Evolutionary conservation across 352 stramenopile species (phyloP), one percentile per base, ranked within the genome.

Genomic region (Globisporangium mamillatum): DNA sequence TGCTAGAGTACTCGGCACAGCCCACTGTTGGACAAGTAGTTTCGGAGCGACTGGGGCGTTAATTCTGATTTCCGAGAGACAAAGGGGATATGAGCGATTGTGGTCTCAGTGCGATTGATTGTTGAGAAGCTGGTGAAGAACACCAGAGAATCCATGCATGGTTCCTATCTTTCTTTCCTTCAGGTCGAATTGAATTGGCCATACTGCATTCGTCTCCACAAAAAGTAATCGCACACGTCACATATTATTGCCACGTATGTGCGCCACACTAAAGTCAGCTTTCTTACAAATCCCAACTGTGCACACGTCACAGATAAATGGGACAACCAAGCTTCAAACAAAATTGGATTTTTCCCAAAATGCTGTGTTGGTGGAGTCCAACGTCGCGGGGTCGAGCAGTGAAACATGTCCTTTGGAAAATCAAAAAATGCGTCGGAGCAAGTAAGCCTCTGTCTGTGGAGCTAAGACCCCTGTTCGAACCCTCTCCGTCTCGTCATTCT

Each of bases 251-350:
- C 4, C 36, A 18, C 36, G 36, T 18, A n/a, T n/a, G 38, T 64
- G 64, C 22, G 12, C n/a, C 64, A 61, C 38, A 61, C 36, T 0
- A 38, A 12, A 7, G 29, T 10, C 5, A 20, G 29, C 2, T 10
- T 5, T 0, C 24, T 16, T 77, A 75, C 61, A 66, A 72, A 53
- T 0, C 3, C 0, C 69, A 71, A 68, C 38, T 62, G 3, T 53
- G 12, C 74, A 69, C 74, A 69, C 68, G 44, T 77, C 74, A 38
- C 68, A 75, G 7, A 65, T 25, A 4, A 16, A 14, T 73, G 66
- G 29, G 34, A 69, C 60, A 63, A 16, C 20, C 34, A 27, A 14
- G 25, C 38, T 53, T 24, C 0, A 34, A 8, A n/a, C 12, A 14
- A 44, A 25, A 59, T 25, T 60, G 61, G 61, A 66, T 66, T 60